Base-by-base conservation (phyloP, 1,284 basidiomycete species). In the Ceratobasidium sp. region DNA sequence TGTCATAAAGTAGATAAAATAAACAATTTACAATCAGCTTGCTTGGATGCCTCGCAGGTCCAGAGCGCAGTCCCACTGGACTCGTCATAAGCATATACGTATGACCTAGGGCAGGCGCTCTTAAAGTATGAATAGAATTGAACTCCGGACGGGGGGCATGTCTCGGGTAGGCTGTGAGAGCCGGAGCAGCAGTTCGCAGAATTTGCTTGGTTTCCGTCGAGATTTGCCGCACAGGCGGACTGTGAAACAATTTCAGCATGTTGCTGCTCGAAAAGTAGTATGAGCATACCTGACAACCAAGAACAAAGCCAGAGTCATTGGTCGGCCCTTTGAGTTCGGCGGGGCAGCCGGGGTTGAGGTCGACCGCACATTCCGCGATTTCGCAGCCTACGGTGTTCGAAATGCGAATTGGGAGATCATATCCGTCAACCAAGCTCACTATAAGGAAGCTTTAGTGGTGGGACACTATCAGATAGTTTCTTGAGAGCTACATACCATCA, bases 51-150 rank as follows among this genome's bases (percentile, higher is more conserved):
- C 57, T 80, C 73, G 77, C 87, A 88, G 1, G 82, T 85, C 80
- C 80, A 86, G 39, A 88, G 80, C 14, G 86, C 86, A 18, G 84
- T 85, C 1, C 82, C 83, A 74, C 82, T 84, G 3, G 80, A 78
- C 76, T 88, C 86, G 74, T 88, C 87, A 75, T 80, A 89, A 3
- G 86, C 85, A 75, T 88, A 88, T 1, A 83, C 86, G 74, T 88
- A 88, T 0, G 85, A 80, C 72, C 84, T 83, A 3, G 85, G 86
- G 79, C 86, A 88, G 73, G 80, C 82, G 50, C 76, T 74, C 78
- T 88, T 52, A 39, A 46, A n/a, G 21, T 30, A 76, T 74, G 79
- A 76, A 78, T 79, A 78, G 73, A 74, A 74, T 3, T 60, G 57
- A 39, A 72, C 65, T 0, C 72, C 70, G 26, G 53, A 72, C 2